Conservation (phyloP, 1,284 basidiomycete species). For the Limonomyces culmigenus region DNA sequence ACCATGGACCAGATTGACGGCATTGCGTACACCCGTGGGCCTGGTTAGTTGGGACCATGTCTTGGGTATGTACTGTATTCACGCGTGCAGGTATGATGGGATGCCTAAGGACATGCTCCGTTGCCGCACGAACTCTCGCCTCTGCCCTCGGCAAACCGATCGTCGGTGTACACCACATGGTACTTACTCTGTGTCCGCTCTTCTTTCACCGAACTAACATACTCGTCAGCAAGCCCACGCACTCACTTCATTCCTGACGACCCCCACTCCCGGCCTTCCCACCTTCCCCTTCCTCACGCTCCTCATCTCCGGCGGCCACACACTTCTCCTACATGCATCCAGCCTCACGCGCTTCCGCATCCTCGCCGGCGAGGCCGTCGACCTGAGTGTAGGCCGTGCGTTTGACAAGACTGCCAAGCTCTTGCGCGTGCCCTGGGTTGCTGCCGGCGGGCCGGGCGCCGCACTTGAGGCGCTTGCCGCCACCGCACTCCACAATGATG, state of each 20-base stretch:
- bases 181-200: slow-evolving; percentile 14
- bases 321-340: slow-evolving; percentile 63
- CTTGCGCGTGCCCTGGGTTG: slow-evolving; percentile 46
- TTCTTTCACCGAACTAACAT: slow-evolving; percentile 3
- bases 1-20: slow-evolving; percentile 56
- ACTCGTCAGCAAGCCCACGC: slow-evolving; percentile 81
- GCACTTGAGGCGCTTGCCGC: slow-evolving; percentile 49
- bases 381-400: slow-evolving; percentile 62
- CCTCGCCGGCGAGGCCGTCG: slow-evolving; percentile 51
- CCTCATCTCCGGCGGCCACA: slow-evolving; percentile 84
- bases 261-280: slow-evolving; percentile 25
- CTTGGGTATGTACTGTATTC: background rate
- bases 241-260: slow-evolving; percentile 67
- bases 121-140: slow-evolving; percentile 69
- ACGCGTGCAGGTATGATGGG: slow-evolving; percentile 46
- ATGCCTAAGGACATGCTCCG: slow-evolving; percentile 63
- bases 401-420: slow-evolving; percentile 70
- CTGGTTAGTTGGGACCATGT: slow-evolving; percentile 30
- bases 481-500: background rate
- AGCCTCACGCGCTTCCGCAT: slow-evolving; percentile 45
- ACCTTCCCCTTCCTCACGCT: slow-evolving; percentile 77
- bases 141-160: slow-evolving; percentile 63
- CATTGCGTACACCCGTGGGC: slow-evolving; percentile 82
- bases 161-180: slow-evolving; percentile 91
- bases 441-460: slow-evolving; percentile 45